Conservation (phyloP, 129 eudicot species). For the Saussurea involucrata region DNA sequence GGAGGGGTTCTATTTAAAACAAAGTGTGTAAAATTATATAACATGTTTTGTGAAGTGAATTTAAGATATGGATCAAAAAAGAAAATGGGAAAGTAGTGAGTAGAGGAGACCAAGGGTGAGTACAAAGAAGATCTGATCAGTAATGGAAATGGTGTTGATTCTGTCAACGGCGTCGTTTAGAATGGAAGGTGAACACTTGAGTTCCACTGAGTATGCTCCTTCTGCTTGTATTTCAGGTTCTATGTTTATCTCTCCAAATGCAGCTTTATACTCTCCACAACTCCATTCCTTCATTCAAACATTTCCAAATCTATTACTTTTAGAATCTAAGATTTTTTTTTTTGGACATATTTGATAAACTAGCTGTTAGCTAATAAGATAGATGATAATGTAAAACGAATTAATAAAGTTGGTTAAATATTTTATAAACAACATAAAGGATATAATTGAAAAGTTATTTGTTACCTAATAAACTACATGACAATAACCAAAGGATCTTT, state of each 20-base stretch:
- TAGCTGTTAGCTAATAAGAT: not conserved
- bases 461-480: not conserved
- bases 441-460: too few relatives aligned
- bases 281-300: conserved; percentile 56
- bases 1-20: not conserved
- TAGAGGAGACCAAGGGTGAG: conserved; percentile 35
- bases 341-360: too few relatives aligned
- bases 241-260: conserved; percentile 51
- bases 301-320: not conserved
- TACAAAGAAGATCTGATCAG: conserved; percentile 46
- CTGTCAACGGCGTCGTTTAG: conserved; percentile 32
- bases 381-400: not conserved
- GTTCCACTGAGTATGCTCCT: conserved; percentile 61
- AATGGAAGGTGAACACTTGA: conserved; percentile 51
- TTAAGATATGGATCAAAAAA: conserved; percentile 16
- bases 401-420: too few relatives aligned
- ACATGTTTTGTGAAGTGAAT: not conserved
- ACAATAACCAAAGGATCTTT: too few relatives aligned
- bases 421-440: too few relatives aligned
- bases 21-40: not conserved
- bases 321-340: not conserved
- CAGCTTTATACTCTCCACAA: conserved; percentile 54
- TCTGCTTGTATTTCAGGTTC: conserved; percentile 50
- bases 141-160: conserved; percentile 39
- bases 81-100: conserved; percentile 22